Evolutionary conservation across 192 early-diverging fungal species (phyloP).

Genomic region (Backusella tuberculispora): DNA sequence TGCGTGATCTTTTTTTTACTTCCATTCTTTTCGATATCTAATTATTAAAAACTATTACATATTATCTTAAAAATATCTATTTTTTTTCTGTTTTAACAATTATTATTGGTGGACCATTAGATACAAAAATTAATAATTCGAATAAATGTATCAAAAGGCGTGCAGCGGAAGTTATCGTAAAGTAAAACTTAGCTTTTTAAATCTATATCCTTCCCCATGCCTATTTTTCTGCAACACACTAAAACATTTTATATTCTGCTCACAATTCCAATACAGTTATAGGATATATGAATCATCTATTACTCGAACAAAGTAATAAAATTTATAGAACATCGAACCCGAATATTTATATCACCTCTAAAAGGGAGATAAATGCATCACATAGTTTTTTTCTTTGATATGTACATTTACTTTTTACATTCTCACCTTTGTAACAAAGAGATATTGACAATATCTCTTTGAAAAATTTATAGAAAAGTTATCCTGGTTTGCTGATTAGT

Average conservation of each 20-base stretch:
- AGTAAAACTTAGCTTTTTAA: neutral
- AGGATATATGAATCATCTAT: neutral
- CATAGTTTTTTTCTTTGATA: neutral
- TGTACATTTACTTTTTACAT: neutral
- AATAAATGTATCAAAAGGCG: slow-evolving; percentile 3
- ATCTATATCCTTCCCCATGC: neutral
- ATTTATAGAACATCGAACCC: neutral
- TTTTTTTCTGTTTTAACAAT: neutral
- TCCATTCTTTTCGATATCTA: neutral
- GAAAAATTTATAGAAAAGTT: neutral
- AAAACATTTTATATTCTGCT: neutral
- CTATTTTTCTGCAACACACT: neutral
- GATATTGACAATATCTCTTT: neutral
- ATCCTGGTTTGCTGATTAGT: no score
- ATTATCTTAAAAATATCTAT: neutral
- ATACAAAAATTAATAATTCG: slow-evolving; percentile 2
- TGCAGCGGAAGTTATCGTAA: neutral
- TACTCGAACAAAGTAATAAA: neutral
- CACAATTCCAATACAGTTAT: neutral
- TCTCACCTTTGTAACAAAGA: neutral
- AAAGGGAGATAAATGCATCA: neutral
- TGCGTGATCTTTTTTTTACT: neutral
- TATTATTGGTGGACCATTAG: neutral
- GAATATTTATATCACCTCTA: neutral
- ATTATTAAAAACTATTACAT: neutral